Evolutionary conservation across 441 rosid genomes (phyloP).

Genomic region (Erodium moschatum): DNA sequence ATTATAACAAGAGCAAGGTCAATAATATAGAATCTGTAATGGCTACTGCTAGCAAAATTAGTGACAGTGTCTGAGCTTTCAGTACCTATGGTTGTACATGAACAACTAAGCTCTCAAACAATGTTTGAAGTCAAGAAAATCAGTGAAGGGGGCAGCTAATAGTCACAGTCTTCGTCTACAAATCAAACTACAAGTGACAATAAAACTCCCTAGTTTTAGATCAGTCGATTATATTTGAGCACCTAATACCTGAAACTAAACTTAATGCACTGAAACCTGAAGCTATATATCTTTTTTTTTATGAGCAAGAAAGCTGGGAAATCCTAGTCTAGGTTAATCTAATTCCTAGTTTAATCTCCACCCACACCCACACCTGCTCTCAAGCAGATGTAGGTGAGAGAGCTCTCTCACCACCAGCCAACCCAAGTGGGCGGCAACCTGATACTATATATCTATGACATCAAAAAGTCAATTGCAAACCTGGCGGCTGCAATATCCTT

Average conservation of each 20-base stretch:
- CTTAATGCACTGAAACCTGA: not conserved
- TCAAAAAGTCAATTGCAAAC: slow-evolving; percentile 24
- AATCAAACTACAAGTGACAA: not conserved
- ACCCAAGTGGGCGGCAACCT: too few relatives aligned
- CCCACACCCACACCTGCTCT: too few relatives aligned
- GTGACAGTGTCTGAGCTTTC: not conserved
- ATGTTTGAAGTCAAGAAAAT: not conserved
- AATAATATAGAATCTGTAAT: not conserved
- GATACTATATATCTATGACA: not conserved
- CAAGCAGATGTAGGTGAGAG: too few relatives aligned
- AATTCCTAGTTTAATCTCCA: too few relatives aligned
- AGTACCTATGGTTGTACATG: not conserved
- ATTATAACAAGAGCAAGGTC: not conserved
- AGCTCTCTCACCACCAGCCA: too few relatives aligned
- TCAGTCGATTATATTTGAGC: not conserved
- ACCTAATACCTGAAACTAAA: not conserved
- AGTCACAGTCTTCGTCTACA: not conserved
- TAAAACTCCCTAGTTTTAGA: not conserved
- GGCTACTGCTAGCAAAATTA: not conserved
- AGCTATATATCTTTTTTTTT: not conserved
- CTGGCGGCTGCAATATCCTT: slow-evolving; percentile 93
- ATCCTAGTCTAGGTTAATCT: too few relatives aligned
- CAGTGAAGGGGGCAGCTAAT: not conserved
- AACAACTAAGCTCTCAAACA: not conserved
- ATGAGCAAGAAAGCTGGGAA: too few relatives aligned